Percentiles rank a stretch among this genome's conserved stretches.
phyloP scores from a whole-genome alignment of 192 early-diverging fungal genomes.

The Backusella westeae region DNA sequence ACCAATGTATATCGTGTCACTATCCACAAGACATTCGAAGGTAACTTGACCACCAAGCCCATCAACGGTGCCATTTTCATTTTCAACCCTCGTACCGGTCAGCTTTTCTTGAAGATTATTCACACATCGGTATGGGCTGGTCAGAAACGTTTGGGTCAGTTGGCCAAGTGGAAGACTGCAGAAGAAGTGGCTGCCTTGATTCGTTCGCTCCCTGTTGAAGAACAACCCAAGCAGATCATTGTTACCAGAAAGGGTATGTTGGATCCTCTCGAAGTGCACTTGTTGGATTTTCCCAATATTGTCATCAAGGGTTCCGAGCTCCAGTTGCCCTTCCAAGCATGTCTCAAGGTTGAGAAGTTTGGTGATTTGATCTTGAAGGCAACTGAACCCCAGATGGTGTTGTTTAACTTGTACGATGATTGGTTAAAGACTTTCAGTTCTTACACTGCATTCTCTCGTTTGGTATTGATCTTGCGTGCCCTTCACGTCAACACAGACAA shows the following conservation, averaged over 20 bases:
- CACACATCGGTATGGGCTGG: constrained; percentile 99
- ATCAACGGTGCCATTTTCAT: constrained; percentile 99
- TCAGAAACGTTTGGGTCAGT: constrained; percentile 97
- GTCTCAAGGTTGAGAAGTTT: constrained; percentile 98
- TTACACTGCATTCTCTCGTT: constrained; percentile 97
- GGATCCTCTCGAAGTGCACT: constrained; percentile 96
- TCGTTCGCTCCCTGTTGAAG: constrained; percentile 97
- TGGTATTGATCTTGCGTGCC: constrained; percentile 94
- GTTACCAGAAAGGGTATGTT: constrained; percentile 99
- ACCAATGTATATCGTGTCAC: constrained; percentile 99
- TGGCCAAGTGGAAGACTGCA: constrained; percentile 99
- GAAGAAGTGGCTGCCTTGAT: constrained; percentile 99
- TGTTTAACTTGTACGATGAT: constrained; percentile 93
- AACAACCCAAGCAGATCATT: constrained; percentile 99
- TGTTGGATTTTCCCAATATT: constrained; percentile 98
- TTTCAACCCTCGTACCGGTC: constrained; percentile 98
- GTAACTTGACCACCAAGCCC: constrained; percentile 98
- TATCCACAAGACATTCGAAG: constrained; percentile 99
- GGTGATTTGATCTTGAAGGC: constrained; percentile 98
- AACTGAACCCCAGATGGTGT: constrained; percentile 95
- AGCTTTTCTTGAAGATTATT: constrained; percentile 99
- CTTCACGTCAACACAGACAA: constrained; percentile 98
- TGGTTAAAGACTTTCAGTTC: constrained; percentile 94
- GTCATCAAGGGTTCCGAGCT: constrained; percentile 97
- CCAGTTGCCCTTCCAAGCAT: constrained; percentile 97